Evolutionary conservation across 2,329 filamentous ascomycete genomes (phyloP), one percentile per base, ranked within the genome.

Genomic region (Penicillium sp.): DNA sequence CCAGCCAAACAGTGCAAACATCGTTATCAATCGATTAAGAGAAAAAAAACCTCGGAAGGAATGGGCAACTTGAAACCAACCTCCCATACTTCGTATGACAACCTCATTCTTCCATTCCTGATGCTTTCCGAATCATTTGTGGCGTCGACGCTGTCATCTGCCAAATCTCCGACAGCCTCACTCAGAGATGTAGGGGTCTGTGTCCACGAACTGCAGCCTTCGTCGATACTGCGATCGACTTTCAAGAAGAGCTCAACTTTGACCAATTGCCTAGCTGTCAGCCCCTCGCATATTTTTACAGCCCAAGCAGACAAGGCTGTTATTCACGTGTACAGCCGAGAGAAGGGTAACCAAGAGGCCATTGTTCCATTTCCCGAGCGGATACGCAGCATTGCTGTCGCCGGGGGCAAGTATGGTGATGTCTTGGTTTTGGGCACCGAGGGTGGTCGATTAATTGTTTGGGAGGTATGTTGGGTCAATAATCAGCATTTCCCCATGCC

Each of bases 161-260:
- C 70, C 37, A 77, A 76, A 65, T 61, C 68, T 44, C 70, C 75
- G 61, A 63, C 79, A 33, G 75, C 80, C 50, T 75, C 80, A 28
- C 75, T 82, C 50, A 85, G 93, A 75, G 91, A 97, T 76, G 87
- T 91, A 47, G 91, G 90, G 66, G 91, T 97, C 69, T 94, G 95
- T 76, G 75, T 89, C 53, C 89, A 96, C 74, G 87, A 91, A 60
- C 83, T 91, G 65, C 88, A 91, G 66, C 92, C 92, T 38, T 82
- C 88, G 51, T 84, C 88, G 61, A 82, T 85, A n/a, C 84, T 91
- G 69, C 88, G 88, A 67, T 80, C 85, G 60, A 83, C 87, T 45
- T 92, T 94, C 82, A 97, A 97, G 81, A 97, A 96, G 78, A 96
- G 90, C 78, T 89, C 90, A 16, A 86, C 87, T n/a, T 82, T 87